Evolutionary conservation across 176 grass and related monocot species (phyloP), one percentile per base, ranked within the genome.

Genomic region (Juncus effusus): DNA sequence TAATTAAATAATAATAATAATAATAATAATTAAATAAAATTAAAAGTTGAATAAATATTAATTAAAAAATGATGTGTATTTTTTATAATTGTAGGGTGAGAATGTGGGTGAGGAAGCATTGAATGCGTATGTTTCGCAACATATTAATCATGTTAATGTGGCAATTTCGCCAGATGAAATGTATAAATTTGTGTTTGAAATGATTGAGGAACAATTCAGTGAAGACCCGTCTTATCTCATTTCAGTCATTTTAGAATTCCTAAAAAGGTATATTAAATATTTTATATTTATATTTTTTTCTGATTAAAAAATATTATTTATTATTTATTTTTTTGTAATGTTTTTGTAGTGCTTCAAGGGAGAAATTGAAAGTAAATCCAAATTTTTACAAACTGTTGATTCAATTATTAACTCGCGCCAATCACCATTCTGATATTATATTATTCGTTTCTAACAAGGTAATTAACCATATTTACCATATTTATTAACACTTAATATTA

Each of bases 161-260:
- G 74, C 85, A 75, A 89, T 92, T 86, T 97, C 88, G 62, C 88
- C 88, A 37, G 74, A 70, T 56, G 94, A 97, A 76, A 89, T 97
- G 80, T 89, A 86, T 44, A 65, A 85, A 15, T 92, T 78, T 63
- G 85, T 97, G 39, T 97, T 97, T 84, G 61, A 61, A 40, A 66
- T 77, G 67, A 82, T 97, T 69, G 94, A 97, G 75, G 94, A 97
- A 77, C 88, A 97, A 85, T 89, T 97, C 88, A 87, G 79, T 50
- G 78, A 80, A 73, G 94, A 97, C 13, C 94, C 85, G 69, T 69
- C 82, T 54, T 97, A 97, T 75, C 79, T 97, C 74, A 75, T 89
- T 78, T 69, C 83, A 64, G 70, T 89, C 76, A 82, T 89, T 70
- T 60, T 89, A 36, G 94, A 97, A 80, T 92, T 89, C 69, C 36